Evolutionary conservation across 1,284 basidiomycete species (phyloP), one percentile per base, ranked within the genome.

Genomic region (Boletus smithii): DNA sequence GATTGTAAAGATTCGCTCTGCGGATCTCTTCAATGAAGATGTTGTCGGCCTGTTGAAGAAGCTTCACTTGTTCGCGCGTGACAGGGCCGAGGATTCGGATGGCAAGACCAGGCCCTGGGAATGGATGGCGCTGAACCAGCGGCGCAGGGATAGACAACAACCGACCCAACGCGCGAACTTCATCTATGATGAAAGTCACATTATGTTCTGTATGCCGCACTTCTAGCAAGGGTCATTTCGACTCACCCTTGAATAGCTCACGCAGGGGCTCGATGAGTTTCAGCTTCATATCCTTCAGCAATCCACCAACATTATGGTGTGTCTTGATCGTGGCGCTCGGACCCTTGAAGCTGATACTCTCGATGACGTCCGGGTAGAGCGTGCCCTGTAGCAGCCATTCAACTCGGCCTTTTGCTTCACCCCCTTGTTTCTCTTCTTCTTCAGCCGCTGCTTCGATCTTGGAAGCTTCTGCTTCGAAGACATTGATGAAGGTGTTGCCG

Each of bases 281-380:
- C 57, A 99, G 79, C 71, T 97, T 98, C 97, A 99, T 99, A 69
- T 99, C 88, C 63, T 91, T 91, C 51, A 99, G 75, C 38, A 99
- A 74, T 9, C 97, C 97, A 26, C 97, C 97, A 54, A 99, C 97
- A 61, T 99, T 99, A 70, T 99, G 97, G 68, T 99, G 97, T 8
- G 97, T 98, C 79, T 99, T 99, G 77, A 99, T 99, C 14, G 95
- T 99, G 37, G 97, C 97, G 57, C 89, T 93, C 2, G 97, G 97
- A 4, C 97, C 97, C 73, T 99, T 99, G 84, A 99, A 99, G 71
- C 90, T 94, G 74, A 99, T 98, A 62, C 88, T 93, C 75, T 99
- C 97, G 66, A 99, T 99, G 38, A 99, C 97, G 66, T 99, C 97
- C 3, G 97, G 97, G 71, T 99, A 99, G 9, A 99, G 80, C 0